Evolutionary conservation across 2,329 filamentous ascomycete species (phyloP), one percentile per base, ranked within the genome.

Genomic region (Neofusicoccum sp.): DNA sequence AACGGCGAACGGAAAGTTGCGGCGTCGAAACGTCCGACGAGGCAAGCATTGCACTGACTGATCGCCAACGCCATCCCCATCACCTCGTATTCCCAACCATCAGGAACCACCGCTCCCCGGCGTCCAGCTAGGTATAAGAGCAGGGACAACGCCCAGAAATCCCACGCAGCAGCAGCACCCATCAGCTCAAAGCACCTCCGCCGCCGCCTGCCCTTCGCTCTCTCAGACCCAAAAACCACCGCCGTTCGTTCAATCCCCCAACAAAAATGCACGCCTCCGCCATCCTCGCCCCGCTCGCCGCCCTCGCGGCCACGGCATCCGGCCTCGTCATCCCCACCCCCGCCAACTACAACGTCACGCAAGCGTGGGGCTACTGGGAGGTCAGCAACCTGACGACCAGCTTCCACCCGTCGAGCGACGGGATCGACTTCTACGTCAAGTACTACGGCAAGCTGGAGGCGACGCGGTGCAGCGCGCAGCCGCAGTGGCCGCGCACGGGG

Each of bases 281-380:
- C 51, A 41, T 56, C 51, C 34, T 56, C 51, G 51, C 51, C 30
- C 4, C 51, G 8, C 36, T 38, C 14, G 51, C 51, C 51, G 28
- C 51, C 9, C 36, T 56, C 24, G 51, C 31, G n/a, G 31, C 51
- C 14, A 16, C 38, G 36, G 51, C 33, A 8, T 56, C 51, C 2
- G 51, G 36, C 26, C 26, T 26, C 38, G 28, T 16, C 14, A 31
- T 56, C 26, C 51, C 51, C 16, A 33, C 51, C 14, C 33, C 43
- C 28, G 51, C 51, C 11, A 56, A 56, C 36, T 56, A 43, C 28
- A 56, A 56, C 38, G 26, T 56, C 51, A 56, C 51, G 36, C 14
- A 56, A 38, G 51, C 51, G 7, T 56, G 51, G 51, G 51, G 51
- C 26, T n/a, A 26, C 26, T 56, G 51, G 51, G 14, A 56, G n/a